Conservation (phyloP, 495 filamentous ascomycete species). For the Hyaloscypha variabilis region DNA sequence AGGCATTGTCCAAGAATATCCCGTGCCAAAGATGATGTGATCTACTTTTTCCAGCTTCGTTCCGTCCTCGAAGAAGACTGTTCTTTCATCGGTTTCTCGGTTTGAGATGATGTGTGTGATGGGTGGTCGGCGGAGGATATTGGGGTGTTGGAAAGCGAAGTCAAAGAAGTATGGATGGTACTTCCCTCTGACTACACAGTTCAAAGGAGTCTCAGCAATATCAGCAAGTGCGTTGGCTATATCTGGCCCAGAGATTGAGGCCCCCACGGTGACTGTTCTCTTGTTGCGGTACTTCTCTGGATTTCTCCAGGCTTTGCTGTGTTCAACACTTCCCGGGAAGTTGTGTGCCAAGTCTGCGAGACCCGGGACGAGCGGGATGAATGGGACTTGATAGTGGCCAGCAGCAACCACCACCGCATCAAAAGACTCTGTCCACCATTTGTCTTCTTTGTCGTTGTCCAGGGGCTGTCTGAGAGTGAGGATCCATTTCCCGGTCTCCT, state of each 20-base stretch:
- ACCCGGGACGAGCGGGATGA: conserved; percentile 64
- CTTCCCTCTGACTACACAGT: conserved; percentile 41
- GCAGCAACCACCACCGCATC: conserved; percentile 83
- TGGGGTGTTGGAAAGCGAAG: conserved; percentile 54
- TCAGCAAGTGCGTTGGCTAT: conserved; percentile 52
- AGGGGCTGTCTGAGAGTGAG: conserved; percentile 36
- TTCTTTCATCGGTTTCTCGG: conserved; percentile 37
- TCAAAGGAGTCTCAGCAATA: conserved; percentile 33
- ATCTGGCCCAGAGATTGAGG: conserved; percentile 77
- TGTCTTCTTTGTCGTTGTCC: conserved; percentile 35
- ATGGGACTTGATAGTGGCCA: conserved; percentile 77
- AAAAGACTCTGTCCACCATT: conserved; percentile 56
- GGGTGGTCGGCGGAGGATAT: conserved; percentile 39
- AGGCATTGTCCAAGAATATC: conserved; percentile 58
- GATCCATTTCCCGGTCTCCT: conserved; percentile 39
- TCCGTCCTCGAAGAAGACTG: conserved; percentile 52
- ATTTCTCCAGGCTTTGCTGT: conserved; percentile 77
- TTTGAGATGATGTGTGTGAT: conserved; percentile 40
- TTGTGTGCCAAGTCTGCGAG: conserved; percentile 55
- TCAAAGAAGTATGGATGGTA: conserved; percentile 41
- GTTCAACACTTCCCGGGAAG: conserved; percentile 67
- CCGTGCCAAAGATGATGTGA: conserved; percentile 60
- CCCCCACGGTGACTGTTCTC: conserved; percentile 68
- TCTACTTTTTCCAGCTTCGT: conserved; percentile 50
- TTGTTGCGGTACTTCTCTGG: conserved; percentile 58